Evolutionary conservation across 2,329 filamentous ascomycete genomes (phyloP).

Genomic region (Clonostachys byssicola): DNA sequence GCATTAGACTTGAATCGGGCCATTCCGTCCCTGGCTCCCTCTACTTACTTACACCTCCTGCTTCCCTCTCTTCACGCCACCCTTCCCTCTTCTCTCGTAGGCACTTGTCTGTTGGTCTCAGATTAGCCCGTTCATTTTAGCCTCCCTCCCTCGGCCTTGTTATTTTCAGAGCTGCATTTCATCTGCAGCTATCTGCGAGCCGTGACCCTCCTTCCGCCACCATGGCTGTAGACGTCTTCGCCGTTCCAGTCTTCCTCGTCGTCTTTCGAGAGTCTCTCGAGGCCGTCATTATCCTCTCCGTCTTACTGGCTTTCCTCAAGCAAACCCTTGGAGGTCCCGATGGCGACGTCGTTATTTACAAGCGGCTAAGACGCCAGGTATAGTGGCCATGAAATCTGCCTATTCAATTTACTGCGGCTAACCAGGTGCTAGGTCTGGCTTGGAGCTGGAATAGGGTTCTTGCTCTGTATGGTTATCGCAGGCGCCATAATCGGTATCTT

Average conservation of each 20-base stretch:
- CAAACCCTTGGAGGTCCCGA: conserved; percentile 61
- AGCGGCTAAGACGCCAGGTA: conserved; percentile 58
- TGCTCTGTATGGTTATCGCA: conserved; percentile 59
- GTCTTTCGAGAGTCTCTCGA: conserved; percentile 83
- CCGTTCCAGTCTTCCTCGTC: conserved; percentile 83
- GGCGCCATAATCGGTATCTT: conserved; percentile 65
- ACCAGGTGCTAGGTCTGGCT: conserved; percentile 46
- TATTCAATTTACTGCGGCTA: conserved; percentile 7
- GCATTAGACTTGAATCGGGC: too few relatives aligned
- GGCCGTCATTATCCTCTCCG: conserved; percentile 78
- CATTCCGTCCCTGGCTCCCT: background rate
- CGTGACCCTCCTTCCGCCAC: conserved; percentile 2
- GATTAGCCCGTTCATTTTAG: too few relatives aligned
- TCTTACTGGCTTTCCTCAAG: conserved; percentile 74
- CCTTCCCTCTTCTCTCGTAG: too few relatives aligned
- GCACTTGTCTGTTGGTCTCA: too few relatives aligned
- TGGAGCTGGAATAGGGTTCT: conserved; percentile 56
- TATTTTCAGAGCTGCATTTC: too few relatives aligned
- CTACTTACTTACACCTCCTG: too few relatives aligned
- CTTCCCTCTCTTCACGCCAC: too few relatives aligned
- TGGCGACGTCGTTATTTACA: conserved; percentile 54
- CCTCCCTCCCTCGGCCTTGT: too few relatives aligned
- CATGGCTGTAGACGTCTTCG: conserved; percentile 68
- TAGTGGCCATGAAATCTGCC: conserved; percentile 18
- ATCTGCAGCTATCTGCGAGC: too few relatives aligned